Evolutionary conservation across 768 basidiomycete species (phyloP).

Genomic region (Nevesoporus exiguus): DNA sequence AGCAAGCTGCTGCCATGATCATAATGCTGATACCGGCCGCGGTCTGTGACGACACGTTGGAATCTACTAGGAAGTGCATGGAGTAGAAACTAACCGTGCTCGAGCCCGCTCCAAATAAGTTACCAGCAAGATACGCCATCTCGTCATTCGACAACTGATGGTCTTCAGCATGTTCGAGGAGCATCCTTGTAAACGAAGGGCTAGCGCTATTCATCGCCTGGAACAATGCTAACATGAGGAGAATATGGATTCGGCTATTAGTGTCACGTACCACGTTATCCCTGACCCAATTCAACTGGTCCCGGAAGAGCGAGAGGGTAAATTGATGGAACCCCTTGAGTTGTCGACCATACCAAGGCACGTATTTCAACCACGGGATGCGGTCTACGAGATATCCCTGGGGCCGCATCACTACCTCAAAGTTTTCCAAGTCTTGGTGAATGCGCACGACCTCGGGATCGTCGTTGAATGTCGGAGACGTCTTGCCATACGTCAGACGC

Average conservation of each 20-base stretch:
- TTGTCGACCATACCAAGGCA: constrained; percentile 56
- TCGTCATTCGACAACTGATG: constrained; percentile 49
- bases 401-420: constrained; percentile 28
- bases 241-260: neutral
- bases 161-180: constrained; percentile 46
- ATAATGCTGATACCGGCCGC: constrained; percentile 48
- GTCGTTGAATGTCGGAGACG: constrained; percentile 19
- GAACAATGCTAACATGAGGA: neutral
- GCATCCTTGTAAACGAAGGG: constrained; percentile 46
- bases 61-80: neutral
- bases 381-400: constrained; percentile 35
- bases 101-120: constrained; percentile 57
- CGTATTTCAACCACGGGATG: constrained; percentile 35
- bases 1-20: constrained; percentile 52
- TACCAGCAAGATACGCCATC: constrained; percentile 55
- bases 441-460: constrained; percentile 23
- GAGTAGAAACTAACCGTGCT: constrained; percentile 38
- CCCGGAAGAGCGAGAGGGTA: constrained; percentile 47
- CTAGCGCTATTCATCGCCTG: constrained; percentile 10
- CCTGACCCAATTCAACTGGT: constrained; percentile 44
- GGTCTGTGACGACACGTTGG: constrained; percentile 22
- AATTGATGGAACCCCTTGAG: constrained; percentile 49
- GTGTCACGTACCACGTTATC: constrained; percentile 39
- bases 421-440: constrained; percentile 17
- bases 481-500: constrained; percentile 24